These are phyloP conservation scores for Centaurea solstitialis DNA, from an alignment of 129 eudicot genomes.

Conservation along the genomic window DNA sequence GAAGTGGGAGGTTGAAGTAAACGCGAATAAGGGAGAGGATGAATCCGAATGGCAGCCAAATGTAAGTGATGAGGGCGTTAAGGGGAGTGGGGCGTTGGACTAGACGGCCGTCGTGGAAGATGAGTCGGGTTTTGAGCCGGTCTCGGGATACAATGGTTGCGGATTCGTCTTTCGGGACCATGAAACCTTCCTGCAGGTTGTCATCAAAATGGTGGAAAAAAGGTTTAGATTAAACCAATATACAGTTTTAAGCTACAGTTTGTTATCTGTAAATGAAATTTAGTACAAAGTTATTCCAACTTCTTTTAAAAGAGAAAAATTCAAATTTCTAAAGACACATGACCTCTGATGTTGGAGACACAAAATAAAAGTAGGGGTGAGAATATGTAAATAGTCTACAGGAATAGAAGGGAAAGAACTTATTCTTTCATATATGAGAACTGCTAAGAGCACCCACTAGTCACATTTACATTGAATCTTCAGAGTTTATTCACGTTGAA, in stretches of 20 bases:
- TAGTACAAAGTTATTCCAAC: neutral
- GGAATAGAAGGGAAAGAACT: too few relatives aligned
- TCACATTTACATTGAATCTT: too few relatives aligned
- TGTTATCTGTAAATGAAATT: neutral
- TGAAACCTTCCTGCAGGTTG: conserved; percentile 71
- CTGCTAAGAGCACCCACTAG: too few relatives aligned
- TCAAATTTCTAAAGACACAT: too few relatives aligned
- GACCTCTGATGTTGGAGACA: too few relatives aligned
- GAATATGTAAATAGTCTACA: too few relatives aligned
- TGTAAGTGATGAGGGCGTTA: conserved; percentile 64
- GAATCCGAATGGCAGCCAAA: conserved; percentile 90
- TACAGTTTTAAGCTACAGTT: neutral
- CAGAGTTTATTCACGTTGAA: too few relatives aligned
- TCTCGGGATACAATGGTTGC: conserved; percentile 59
- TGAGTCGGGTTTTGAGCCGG: conserved; percentile 66
- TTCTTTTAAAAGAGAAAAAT: neutral
- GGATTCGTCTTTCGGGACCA: conserved; percentile 71
- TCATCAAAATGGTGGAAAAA: neutral
- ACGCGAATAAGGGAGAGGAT: conserved; percentile 68
- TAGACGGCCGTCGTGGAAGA: conserved; percentile 93
- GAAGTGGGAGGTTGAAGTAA: conserved; percentile 88
- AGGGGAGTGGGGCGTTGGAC: conserved; percentile 85
- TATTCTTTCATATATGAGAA: too few relatives aligned
- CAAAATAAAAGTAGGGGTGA: too few relatives aligned
- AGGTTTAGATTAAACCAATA: neutral